Evolutionary conservation across 2,329 filamentous ascomycete species (phyloP).

Genomic region (Fusarium sp.): DNA sequence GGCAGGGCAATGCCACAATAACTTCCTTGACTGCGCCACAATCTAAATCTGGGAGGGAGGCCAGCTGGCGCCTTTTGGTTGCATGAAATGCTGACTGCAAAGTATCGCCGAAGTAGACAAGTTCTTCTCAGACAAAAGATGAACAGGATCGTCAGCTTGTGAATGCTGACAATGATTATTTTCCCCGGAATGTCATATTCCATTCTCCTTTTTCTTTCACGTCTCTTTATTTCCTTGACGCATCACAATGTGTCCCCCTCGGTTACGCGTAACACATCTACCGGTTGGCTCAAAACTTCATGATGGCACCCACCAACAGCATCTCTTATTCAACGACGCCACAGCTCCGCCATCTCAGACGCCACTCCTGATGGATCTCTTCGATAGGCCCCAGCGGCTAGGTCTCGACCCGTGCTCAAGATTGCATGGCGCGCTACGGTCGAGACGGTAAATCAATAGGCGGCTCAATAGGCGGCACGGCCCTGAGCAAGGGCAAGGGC

Average conservation of each 20-base stretch:
- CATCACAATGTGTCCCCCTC: neutral
- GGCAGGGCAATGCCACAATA: neutral
- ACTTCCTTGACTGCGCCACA: constrained; percentile 25
- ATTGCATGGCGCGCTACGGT: constrained; percentile 1
- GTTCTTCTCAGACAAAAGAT: constrained; percentile 8
- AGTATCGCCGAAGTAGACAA: constrained; percentile 7
- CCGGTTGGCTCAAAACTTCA: neutral
- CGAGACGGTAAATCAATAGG: constrained; percentile 26
- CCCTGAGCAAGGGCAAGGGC: constrained; percentile 4
- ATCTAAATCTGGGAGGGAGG: neutral
- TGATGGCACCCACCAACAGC: constrained; percentile 1
- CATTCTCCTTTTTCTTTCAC: neutral
- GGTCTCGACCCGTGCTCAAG: constrained; percentile 8
- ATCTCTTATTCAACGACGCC: neutral
- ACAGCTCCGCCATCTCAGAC: constrained; percentile 4
- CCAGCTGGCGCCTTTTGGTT: constrained; percentile 10
- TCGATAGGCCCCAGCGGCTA: constrained; percentile 7
- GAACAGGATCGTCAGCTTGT: neutral
- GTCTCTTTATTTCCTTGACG: too few species aligned
- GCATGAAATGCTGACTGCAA: constrained; percentile 11
- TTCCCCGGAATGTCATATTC: neutral
- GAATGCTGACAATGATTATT: neutral
- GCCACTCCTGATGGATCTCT: neutral
- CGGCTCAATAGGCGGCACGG: constrained; percentile 24
- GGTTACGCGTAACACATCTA: constrained; percentile 4